phyloP scores from a whole-genome alignment of 106 monocot species.

The Narthecium ossifragum region DNA sequence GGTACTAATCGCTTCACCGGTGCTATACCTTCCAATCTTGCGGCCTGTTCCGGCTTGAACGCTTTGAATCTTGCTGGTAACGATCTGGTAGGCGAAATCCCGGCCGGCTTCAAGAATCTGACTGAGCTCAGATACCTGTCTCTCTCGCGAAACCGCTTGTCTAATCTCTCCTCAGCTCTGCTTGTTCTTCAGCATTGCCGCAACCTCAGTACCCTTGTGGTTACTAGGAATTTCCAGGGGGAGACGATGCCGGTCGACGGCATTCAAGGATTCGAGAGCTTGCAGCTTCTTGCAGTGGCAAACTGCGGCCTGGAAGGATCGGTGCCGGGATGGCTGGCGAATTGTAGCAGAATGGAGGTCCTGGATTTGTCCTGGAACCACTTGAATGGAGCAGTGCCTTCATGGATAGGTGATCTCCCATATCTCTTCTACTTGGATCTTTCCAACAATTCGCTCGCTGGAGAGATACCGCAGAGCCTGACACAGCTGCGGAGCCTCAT shows the following conservation, averaged over 20 bases:
- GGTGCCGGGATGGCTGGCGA: slow-evolving; percentile 54
- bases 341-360: slow-evolving; percentile 45
- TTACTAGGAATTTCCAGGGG: slow-evolving; percentile 59
- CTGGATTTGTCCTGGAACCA: slow-evolving; percentile 84
- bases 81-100: slow-evolving; percentile 57
- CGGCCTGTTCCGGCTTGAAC: slow-evolving; percentile 33
- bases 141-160: slow-evolving; percentile 47
- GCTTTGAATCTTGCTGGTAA: slow-evolving; percentile 65
- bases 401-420: slow-evolving; percentile 51
- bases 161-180: slow-evolving; percentile 51
- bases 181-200: slow-evolving; percentile 53
- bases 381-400: slow-evolving; percentile 51
- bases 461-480: slow-evolving; percentile 56
- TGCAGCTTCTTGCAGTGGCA: slow-evolving; percentile 48
- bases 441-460: slow-evolving; percentile 76
- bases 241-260: slow-evolving; percentile 53
- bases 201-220: slow-evolving; percentile 46
- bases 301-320: slow-evolving; percentile 52
- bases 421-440: slow-evolving; percentile 83
- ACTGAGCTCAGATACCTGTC: slow-evolving; percentile 41
- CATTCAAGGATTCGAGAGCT: slow-evolving; percentile 48
- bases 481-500: slow-evolving; percentile 41
- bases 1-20: slow-evolving; percentile 56
- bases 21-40: slow-evolving; percentile 40
- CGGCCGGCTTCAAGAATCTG: slow-evolving; percentile 52